phyloP scores from a whole-genome alignment of 192 early-diverging fungal species.

The Coemansia sp. region DNA sequence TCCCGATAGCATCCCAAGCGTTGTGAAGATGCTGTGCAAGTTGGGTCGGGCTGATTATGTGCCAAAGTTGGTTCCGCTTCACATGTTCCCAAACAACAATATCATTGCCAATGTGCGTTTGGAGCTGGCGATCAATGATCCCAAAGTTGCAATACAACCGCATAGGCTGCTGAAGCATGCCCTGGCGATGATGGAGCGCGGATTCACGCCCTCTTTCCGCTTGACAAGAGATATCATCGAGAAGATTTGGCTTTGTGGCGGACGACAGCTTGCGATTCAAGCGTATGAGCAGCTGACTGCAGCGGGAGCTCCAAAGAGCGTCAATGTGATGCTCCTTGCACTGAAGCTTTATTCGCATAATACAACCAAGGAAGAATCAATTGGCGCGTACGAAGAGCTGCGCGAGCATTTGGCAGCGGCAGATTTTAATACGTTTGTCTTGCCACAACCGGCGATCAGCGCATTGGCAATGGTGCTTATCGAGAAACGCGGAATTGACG shows the following conservation, averaged over 20 bases:
- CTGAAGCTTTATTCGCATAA: constrained; percentile 15
- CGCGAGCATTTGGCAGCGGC: constrained; percentile 8
- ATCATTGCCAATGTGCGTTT: constrained; percentile 28
- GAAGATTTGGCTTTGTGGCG: constrained; percentile 17
- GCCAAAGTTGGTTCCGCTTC: constrained; percentile 7
- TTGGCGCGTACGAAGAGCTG: constrained; percentile 22
- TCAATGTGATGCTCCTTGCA: constrained; percentile 10
- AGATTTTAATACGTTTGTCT: constrained; percentile 11
- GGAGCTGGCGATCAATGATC: constrained; percentile 12
- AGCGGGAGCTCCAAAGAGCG: constrained; percentile 19
- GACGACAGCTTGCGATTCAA: constrained; percentile 16
- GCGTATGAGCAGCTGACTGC: constrained; percentile 17
- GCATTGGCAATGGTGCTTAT: constrained; percentile 17
- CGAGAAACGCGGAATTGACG: constrained; percentile 15
- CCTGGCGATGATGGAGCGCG: constrained; percentile 16
- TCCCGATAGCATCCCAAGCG: constrained; percentile 3
- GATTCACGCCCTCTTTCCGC: constrained; percentile 28
- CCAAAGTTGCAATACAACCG: not conserved
- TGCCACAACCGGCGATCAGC: constrained; percentile 4
- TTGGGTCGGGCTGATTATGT: not conserved
- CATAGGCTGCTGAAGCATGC: constrained; percentile 3
- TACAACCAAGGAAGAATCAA: not conserved
- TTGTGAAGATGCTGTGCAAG: constrained; percentile 19
- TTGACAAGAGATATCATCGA: constrained; percentile 7
- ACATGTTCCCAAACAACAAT: constrained; percentile 32